Evolutionary conservation across 129 eudicot genomes (phyloP), one percentile per base, ranked within the genome.

Genomic region (sunflower (Helianthus annuus)): DNA sequence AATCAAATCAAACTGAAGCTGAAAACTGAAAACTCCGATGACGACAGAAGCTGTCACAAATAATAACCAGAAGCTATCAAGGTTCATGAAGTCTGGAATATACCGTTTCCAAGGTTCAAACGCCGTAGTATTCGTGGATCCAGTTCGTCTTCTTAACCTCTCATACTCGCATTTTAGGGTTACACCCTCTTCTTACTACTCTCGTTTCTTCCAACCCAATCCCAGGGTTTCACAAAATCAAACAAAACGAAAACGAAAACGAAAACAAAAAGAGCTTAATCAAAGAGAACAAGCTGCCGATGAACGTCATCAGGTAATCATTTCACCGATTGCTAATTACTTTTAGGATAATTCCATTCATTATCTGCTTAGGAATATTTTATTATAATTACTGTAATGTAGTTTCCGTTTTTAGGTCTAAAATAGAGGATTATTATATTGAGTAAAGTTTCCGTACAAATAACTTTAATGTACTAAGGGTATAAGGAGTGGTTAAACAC

Each of bases 61-160:
- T 2, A 77, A 54, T 36, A 15, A 51, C 52, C 75, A 74, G 49
- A 58, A 58, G 74, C 84, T 27, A 49, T 48, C 86, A 4, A 57
- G 2, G 46, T 89, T 89, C 48, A 54, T 81, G 17, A 46, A 83
- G 46, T 61, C 94, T 2, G 98, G 98, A 19, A 69, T 89, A 40
- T 82, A 86, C 76, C 76, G 76, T 13, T 86, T 92, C 9, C 71
- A 83, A 32, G 71, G 64, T 27, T 82, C 96, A 14, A 86, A 74
- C 48, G 70, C 79, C 2, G 32, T 2, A 27, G 78, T 78, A 10
- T 92, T 89, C 79, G 64, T 92, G 62, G 96, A 89, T 61, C 91
- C 98, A 36, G 96, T 92, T 80, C 94, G 91, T 40, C 76, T 92
- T 70, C 88, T 89, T 48, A 92, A 81, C 73, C 91, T 73, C 5